phyloP scores from a whole-genome alignment of 345 rosid species.

The Gossypium longicalyx region DNA sequence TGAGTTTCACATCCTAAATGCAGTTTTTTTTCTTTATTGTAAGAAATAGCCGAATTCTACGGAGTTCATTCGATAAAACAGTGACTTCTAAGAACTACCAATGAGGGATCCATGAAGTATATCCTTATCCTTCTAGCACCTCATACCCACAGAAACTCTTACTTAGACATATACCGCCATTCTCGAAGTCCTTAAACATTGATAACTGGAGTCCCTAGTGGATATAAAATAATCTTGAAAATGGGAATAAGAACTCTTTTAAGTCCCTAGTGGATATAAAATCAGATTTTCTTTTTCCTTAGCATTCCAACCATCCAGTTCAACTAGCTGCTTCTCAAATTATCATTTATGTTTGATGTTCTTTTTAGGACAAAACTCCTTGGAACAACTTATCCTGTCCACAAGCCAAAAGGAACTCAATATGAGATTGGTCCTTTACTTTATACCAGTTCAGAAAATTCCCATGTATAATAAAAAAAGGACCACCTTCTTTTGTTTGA shows the following conservation, averaged over 20 bases:
- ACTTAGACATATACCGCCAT: not conserved
- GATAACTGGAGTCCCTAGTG: constrained; percentile 17
- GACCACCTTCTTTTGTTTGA: not conserved
- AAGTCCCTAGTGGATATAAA: not conserved
- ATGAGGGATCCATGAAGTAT: not conserved
- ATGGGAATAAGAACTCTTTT: constrained; percentile 20
- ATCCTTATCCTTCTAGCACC: not conserved
- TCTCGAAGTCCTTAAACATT: not conserved
- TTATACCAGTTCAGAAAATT: constrained; percentile 8
- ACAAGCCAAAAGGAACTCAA: constrained; percentile 14
- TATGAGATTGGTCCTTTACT: constrained; percentile 28
- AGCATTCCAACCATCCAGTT: constrained; percentile 19
- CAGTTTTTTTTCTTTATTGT: not conserved
- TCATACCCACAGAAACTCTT: not conserved
- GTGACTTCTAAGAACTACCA: not conserved
- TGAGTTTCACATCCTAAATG: not conserved
- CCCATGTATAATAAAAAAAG: not conserved
- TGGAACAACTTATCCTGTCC: constrained; percentile 25
- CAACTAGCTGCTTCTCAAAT: constrained; percentile 20
- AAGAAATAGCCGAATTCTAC: not conserved
- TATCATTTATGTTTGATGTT: constrained; percentile 16
- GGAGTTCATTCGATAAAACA: not conserved
- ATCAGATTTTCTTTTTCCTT: constrained; percentile 19
- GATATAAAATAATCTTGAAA: constrained; percentile 29
- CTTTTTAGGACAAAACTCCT: constrained; percentile 16